Conservation (phyloP, 2,329 filamentous ascomycete species). For the Nigrograna mackinnonii region DNA sequence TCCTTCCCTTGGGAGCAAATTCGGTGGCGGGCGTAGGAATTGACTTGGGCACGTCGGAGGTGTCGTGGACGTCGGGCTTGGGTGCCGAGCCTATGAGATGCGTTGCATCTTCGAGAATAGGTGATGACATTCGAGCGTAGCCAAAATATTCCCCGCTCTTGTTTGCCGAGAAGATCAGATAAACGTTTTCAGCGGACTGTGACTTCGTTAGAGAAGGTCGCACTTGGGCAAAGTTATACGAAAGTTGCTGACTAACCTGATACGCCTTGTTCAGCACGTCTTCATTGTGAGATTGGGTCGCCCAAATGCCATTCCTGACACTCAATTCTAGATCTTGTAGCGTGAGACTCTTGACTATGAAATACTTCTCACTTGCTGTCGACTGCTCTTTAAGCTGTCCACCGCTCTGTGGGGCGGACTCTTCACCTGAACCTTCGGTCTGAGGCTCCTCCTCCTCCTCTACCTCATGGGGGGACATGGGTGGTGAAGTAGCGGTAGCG, state of each 20-base stretch:
- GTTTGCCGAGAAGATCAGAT: slow-evolving; percentile 93
- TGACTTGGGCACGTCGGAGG: slow-evolving; percentile 73
- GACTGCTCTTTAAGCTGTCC: slow-evolving; percentile 18
- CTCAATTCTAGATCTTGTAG: slow-evolving; percentile 88
- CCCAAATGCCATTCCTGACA: slow-evolving; percentile 87
- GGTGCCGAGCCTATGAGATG: slow-evolving; percentile 55
- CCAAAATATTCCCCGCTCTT: slow-evolving; percentile 98
- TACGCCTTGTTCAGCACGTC: slow-evolving; percentile 80
- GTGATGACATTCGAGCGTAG: slow-evolving; percentile 86
- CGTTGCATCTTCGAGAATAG: slow-evolving; percentile 74
- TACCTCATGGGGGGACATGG: slow-evolving; percentile 22
- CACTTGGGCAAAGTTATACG: no score
- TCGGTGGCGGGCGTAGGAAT: slow-evolving; percentile 80
- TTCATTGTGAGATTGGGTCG: slow-evolving; percentile 93
- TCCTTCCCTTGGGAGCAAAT: slow-evolving; percentile 77
- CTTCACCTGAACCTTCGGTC: slow-evolving; percentile 8
- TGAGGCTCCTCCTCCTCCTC: background rate
- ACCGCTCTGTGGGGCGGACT: slow-evolving; percentile 10
- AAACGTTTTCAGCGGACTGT: slow-evolving; percentile 80
- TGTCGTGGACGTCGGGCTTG: slow-evolving; percentile 59
- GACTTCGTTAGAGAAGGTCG: slow-evolving; percentile 16
- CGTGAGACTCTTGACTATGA: slow-evolving; percentile 91
- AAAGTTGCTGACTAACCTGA: slow-evolving; percentile 59
- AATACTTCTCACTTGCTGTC: slow-evolving; percentile 73
- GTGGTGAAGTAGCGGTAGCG: slow-evolving; percentile 25